Evolutionary conservation across 75 land plant species (phyloP).

Genomic region (Cupressus sempervirens): DNA sequence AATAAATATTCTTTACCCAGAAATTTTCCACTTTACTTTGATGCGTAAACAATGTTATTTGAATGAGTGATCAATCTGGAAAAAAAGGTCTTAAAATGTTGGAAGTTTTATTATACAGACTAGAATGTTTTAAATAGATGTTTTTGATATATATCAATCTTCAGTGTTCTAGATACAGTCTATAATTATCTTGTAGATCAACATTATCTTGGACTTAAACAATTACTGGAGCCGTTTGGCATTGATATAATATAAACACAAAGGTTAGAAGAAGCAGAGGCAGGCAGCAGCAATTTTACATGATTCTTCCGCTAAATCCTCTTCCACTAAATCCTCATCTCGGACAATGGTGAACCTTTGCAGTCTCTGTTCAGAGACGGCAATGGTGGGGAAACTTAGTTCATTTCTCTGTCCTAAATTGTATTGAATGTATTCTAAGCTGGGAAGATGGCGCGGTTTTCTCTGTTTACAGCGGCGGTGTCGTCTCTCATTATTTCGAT

Average conservation of each 20-base stretch:
- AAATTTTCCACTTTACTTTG: too few relatives aligned
- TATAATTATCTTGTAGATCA: too few relatives aligned
- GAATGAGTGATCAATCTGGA: too few relatives aligned
- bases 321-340: neutral
- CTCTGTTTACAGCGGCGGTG: neutral
- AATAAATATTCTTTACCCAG: too few relatives aligned
- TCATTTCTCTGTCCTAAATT: neutral
- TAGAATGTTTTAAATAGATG: too few relatives aligned
- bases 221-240: neutral
- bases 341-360: neutral
- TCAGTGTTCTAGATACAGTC: too few relatives aligned
- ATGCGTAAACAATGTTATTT: too few relatives aligned
- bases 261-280: neutral
- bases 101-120: too few relatives aligned
- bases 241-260: neutral
- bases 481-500: neutral
- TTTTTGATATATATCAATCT: too few relatives aligned
- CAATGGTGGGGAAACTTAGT: neutral
- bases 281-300: neutral
- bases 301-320: neutral
- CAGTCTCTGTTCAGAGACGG: neutral
- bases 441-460: neutral
- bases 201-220: too few relatives aligned
- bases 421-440: too few relatives aligned
- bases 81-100: too few relatives aligned